phyloP scores from a whole-genome alignment of 1,139 yeast species.

The Tardiomyces depauwii region DNA sequence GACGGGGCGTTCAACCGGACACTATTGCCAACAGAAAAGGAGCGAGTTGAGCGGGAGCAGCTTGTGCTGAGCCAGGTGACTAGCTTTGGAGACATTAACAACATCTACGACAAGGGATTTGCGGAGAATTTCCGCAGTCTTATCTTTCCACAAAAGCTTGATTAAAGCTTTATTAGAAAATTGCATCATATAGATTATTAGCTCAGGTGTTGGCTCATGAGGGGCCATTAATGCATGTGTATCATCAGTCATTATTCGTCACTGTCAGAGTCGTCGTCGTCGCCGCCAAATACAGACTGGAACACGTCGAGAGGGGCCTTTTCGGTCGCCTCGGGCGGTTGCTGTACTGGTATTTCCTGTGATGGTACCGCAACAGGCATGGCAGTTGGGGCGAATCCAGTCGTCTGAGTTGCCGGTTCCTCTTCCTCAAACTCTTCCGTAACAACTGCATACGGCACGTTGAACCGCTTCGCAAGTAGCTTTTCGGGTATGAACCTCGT shows the following conservation, averaged over 20 bases:
- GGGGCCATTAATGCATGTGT: background rate
- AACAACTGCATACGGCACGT: conserved; percentile 8
- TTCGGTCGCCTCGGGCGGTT: conserved; percentile 12
- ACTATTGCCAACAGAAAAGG: conserved; percentile 17
- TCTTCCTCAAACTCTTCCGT: conserved; percentile 1
- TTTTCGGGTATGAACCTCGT: conserved; percentile 15
- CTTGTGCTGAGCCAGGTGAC: conserved; percentile 23
- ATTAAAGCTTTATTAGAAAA: too few species aligned
- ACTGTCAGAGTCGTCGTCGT: conserved; percentile 5
- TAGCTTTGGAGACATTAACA: conserved; percentile 40
- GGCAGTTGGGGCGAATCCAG: background rate
- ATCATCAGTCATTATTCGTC: conserved; percentile 1
- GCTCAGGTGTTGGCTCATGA: too few species aligned
- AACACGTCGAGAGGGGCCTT: conserved; percentile 12
- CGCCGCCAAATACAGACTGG: conserved; percentile 14
- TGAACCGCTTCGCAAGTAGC: conserved; percentile 21
- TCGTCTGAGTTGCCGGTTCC: background rate
- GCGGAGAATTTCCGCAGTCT: conserved; percentile 35
- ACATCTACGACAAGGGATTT: conserved; percentile 63
- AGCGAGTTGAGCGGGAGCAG: conserved; percentile 10
- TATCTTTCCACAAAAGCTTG: conserved; percentile 15
- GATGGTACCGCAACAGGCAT: background rate
- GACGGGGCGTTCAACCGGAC: conserved; percentile 20
- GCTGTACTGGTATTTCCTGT: background rate
- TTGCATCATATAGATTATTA: background rate